A percentile compares a stretch with the other conserved stretches of the same genome.
Conservation (phyloP, 2,329 filamentous ascomycete species). For the Clarireedia homoeocarpa region DNA sequence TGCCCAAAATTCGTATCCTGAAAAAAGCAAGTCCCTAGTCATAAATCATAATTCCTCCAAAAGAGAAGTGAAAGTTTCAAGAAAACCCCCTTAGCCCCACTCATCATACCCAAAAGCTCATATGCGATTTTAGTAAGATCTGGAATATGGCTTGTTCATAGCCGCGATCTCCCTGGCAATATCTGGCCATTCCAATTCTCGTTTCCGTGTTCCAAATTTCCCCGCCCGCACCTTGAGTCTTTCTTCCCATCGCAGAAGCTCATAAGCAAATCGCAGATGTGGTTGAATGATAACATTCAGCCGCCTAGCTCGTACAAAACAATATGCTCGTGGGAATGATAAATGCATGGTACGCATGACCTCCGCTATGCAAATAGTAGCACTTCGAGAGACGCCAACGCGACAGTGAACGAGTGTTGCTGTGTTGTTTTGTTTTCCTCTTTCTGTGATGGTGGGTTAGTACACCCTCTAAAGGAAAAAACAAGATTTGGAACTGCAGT, state of each 20-base stretch:
- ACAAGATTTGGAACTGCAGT: too few relatives aligned
- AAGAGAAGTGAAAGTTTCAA: not conserved
- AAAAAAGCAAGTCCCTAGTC: too few relatives aligned
- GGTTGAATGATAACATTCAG: slow-evolving; percentile 98
- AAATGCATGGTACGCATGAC: slow-evolving; percentile 78
- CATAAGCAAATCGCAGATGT: slow-evolving; percentile 88
- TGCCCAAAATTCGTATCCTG: too few relatives aligned
- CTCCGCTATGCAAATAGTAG: slow-evolving; percentile 98
- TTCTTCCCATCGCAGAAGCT: slow-evolving; percentile 95
- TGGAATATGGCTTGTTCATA: slow-evolving; percentile 91
- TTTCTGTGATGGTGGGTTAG: slow-evolving; percentile 45
- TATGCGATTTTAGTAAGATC: slow-evolving; percentile 34
- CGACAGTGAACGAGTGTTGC: slow-evolving; percentile 94
- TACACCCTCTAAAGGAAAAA: not conserved
- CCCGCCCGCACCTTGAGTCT: slow-evolving; percentile 39
- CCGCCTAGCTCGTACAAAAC: slow-evolving; percentile 84
- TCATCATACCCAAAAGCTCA: not conserved
- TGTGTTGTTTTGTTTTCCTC: slow-evolving; percentile 65
- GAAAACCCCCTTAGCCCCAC: not conserved
- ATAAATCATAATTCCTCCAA: too few relatives aligned
- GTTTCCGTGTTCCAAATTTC: slow-evolving; percentile 43
- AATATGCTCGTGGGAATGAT: slow-evolving; percentile 89
- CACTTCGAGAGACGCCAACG: slow-evolving; percentile 89
- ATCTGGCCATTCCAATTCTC: slow-evolving; percentile 87
- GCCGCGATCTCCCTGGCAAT: slow-evolving; percentile 84